These are phyloP conservation scores for Phaeosphaeriaceae sp. DNA, from an alignment of 2,329 filamentous ascomycete species.

Conservation along the genomic window DNA sequence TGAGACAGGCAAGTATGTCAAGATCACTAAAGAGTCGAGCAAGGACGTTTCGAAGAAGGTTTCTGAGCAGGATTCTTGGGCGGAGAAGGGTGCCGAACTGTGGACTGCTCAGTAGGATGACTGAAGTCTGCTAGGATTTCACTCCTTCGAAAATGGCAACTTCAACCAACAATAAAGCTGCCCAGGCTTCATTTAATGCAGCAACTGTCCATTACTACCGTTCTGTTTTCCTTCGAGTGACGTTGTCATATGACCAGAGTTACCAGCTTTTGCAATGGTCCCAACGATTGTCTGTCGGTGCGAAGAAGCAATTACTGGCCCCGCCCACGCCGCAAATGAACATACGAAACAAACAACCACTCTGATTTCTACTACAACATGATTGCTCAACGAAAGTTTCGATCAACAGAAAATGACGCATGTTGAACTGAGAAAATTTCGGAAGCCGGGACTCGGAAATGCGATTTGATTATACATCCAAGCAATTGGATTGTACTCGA, in stretches of 20 bases:
- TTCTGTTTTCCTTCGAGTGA: not conserved
- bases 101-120: slow-evolving; percentile 11
- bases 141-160: not conserved
- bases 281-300: not conserved
- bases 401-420: not conserved
- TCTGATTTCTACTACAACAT: not conserved
- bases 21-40: slow-evolving; percentile 15
- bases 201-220: not conserved
- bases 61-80: slow-evolving; percentile 1
- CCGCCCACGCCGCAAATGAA: not conserved
- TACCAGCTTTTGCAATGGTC: not conserved
- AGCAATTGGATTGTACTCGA: slow-evolving; percentile 1
- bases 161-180: not conserved
- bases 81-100: slow-evolving; percentile 11
- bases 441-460: not conserved
- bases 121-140: not conserved
- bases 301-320: not conserved
- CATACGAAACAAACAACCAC: not conserved
- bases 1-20: slow-evolving; percentile 27
- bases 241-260: not conserved
- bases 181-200: not conserved
- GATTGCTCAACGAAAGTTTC: not conserved
- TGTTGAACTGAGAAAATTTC: not conserved
- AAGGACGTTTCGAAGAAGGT: slow-evolving; percentile 1
- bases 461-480: slow-evolving; percentile 8